These are phyloP conservation scores for Neonectria punicea DNA, from an alignment of 2,329 filamentous ascomycete species.

Conservation along the genomic window DNA sequence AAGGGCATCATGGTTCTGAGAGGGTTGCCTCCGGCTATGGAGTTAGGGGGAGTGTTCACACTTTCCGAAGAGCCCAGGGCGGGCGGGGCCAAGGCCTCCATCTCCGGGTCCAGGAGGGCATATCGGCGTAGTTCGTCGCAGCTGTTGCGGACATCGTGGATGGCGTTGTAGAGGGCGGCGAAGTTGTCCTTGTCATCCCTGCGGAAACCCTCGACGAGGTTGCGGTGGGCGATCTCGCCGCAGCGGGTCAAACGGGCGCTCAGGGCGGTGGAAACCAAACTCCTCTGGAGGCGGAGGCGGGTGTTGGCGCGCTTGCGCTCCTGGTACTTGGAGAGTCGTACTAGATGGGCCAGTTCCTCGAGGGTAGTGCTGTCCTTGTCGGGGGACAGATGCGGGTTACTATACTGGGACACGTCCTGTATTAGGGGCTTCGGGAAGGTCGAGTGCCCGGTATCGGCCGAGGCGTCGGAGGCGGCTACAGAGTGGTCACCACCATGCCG, in stretches of 20 bases:
- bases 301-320: slow-evolving; percentile 81
- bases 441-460: slow-evolving; percentile 57
- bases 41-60: slow-evolving; percentile 58
- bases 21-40: slow-evolving; percentile 50
- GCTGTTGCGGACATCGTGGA: slow-evolving; percentile 82
- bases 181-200: slow-evolving; percentile 83
- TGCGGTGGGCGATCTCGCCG: slow-evolving; percentile 78
- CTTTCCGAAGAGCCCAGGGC: slow-evolving; percentile 59
- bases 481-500: slow-evolving; percentile 43
- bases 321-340: slow-evolving; percentile 82
- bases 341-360: slow-evolving; percentile 81
- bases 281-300: slow-evolving; percentile 77
- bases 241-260: slow-evolving; percentile 79
- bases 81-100: slow-evolving; percentile 65
- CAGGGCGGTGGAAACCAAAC: slow-evolving; percentile 78
- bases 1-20: slow-evolving; percentile 64
- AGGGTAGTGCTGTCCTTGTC: slow-evolving; percentile 75
- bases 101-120: slow-evolving; percentile 77
- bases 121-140: slow-evolving; percentile 78
- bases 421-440: slow-evolving; percentile 64
- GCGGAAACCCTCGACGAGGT: slow-evolving; percentile 81
- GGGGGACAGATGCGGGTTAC: slow-evolving; percentile 68
- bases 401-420: slow-evolving; percentile 73
- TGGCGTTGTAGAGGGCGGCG: slow-evolving; percentile 77
- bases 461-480: slow-evolving; percentile 44